A percentile compares a stretch with the other conserved stretches of the same genome.
These are phyloP conservation scores for Gracilaria gracilis DNA, from an alignment of 23 red algal species.

Conservation along the genomic window DNA sequence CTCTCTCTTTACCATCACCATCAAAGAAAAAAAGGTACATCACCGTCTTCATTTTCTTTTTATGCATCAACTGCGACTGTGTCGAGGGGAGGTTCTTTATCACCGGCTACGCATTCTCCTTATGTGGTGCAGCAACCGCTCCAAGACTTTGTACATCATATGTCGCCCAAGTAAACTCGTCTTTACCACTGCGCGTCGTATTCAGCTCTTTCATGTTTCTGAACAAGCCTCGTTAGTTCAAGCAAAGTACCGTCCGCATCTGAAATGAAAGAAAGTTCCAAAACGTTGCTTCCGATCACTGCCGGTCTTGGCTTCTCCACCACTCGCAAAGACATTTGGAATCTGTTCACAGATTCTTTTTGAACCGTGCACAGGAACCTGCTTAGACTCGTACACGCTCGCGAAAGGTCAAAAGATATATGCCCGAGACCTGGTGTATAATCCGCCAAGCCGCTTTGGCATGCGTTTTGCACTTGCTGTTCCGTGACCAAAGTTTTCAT, in stretches of 20 bases:
- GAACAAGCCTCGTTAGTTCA: conserved; percentile 22
- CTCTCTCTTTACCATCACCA: conserved; percentile 6
- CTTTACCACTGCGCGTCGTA: conserved; percentile 37
- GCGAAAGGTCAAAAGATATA: conserved; percentile 48
- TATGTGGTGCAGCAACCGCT: conserved; percentile 15
- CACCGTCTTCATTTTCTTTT: conserved; percentile 1
- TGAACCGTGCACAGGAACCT: conserved; percentile 27
- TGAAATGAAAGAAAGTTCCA: conserved; percentile 37
- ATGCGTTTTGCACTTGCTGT: conserved; percentile 4
- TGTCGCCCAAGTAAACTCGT: not conserved
- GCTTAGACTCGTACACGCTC: conserved; percentile 18
- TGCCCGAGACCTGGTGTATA: conserved; percentile 35
- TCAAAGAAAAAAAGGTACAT: conserved; percentile 10
- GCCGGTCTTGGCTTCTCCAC: conserved; percentile 24
- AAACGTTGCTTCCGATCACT: conserved; percentile 23
- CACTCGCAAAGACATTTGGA: conserved; percentile 21
- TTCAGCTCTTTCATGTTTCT: not conserved
- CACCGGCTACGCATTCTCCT: not conserved
- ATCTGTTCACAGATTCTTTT: conserved; percentile 31
- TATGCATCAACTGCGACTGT: not conserved
- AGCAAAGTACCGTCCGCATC: conserved; percentile 51
- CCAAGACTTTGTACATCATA: conserved; percentile 34
- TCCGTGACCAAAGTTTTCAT: conserved; percentile 26
- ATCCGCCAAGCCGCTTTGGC: conserved; percentile 19
- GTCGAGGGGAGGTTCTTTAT: not conserved